Base-by-base conservation (phyloP, 306 rosid genomes). In the Lathyrus oleraceus region DNA sequence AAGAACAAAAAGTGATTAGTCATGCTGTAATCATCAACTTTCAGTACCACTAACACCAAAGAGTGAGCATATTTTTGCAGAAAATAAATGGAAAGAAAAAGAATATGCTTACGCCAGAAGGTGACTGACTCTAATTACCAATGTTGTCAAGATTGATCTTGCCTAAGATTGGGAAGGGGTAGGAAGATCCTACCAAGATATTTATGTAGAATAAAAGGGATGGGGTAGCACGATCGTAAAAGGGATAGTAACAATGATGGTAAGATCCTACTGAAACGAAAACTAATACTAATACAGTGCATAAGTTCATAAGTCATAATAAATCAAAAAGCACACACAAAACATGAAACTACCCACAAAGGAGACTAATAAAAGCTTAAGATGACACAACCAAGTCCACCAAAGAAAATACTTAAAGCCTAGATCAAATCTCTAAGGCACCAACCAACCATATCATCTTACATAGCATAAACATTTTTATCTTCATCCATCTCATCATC, bases 31-130 rank as follows among this genome's bases (percentile, higher is more conserved):
- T 15, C 64, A 36, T 70, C 63, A 63, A 56, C 54, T 59, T 62
- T 15, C 58, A 69, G 48, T 9, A 49, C 57, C 16, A 47, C 71
- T 48, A 48, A 68, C 17, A 61, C 38, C 28, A 39, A 14, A 58
- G 65, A 76, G 44, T 57, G 35, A 62, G 17, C 73, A 83, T 57
- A 47, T 20, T 36, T 49, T 28, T 53, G 43, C 40, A 68, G 69
- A 10, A 32, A 61, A 70, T 38, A 38, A 45, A 57, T 14, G 25
- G 54, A 23, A 1, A 54, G 42, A 65, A 64, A 70, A 64, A 64
- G 36, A 59, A 14, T 36, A 35, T 12, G 17, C 35, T 40, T 14
- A 6, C 42, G 75, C 71, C 30, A 57, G 28, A 27, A 75, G 19
- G 38, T 58, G 53, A 70, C 27, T 58, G 53, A 70, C 27, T 49